phyloP scores from a whole-genome alignment of 2,329 filamentous ascomycete species.

The Beauveria australis region DNA sequence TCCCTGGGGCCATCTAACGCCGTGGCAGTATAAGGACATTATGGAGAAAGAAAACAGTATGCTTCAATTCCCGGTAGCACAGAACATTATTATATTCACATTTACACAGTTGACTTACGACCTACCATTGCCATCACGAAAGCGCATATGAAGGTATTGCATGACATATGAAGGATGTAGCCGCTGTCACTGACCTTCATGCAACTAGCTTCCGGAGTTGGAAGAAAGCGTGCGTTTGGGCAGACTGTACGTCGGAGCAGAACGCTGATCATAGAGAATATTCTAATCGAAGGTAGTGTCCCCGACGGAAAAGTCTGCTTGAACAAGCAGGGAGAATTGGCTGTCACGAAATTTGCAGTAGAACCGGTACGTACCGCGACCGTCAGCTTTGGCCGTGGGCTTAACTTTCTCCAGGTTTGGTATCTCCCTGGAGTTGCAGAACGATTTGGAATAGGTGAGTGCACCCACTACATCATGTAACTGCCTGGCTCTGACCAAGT shows the following conservation, averaged over 20 bases:
- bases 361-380: slow-evolving; percentile 67
- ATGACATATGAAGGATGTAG: not conserved
- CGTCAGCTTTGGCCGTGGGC: not conserved
- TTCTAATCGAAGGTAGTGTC: slow-evolving; percentile 27
- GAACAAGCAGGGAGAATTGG: slow-evolving; percentile 77
- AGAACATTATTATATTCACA: slow-evolving; percentile 11
- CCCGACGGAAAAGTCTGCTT: slow-evolving; percentile 85
- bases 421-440: slow-evolving; percentile 83
- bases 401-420: slow-evolving; percentile 46
- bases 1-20: slow-evolving; percentile 79
- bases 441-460: slow-evolving; percentile 75
- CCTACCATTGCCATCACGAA: slow-evolving; percentile 89
- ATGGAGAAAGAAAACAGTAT: slow-evolving; percentile 65
- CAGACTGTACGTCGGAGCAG: slow-evolving; percentile 47
- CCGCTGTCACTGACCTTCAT: not conserved
- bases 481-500: not conserved
- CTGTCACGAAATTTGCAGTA: slow-evolving; percentile 93
- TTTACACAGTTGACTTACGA: slow-evolving; percentile 60
- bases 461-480: not conserved
- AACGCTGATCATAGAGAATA: slow-evolving; percentile 10
- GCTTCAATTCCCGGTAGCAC: slow-evolving; percentile 12
- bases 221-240: slow-evolving; percentile 79
- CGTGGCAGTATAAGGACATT: slow-evolving; percentile 72
- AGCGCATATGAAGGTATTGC: slow-evolving; percentile 72
- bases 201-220: slow-evolving; percentile 67